These are phyloP conservation scores for Nicotiana paniculata DNA, from an alignment of 257 asterid species.

Conservation along the genomic window DNA sequence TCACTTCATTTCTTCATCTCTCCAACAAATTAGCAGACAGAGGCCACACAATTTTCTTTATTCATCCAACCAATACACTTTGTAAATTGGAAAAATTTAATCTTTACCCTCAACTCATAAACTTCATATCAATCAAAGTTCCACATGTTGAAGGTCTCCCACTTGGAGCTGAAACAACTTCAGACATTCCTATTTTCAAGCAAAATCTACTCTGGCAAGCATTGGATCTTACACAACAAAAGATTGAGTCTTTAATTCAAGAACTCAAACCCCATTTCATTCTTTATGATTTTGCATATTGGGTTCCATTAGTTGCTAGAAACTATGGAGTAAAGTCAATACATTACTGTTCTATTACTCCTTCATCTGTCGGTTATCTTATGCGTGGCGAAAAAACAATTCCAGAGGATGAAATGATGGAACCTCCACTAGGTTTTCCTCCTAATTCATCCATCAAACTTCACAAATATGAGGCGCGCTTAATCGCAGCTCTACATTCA, in stretches of 20 bases:
- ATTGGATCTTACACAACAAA: constrained; percentile 31
- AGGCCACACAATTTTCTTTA: constrained; percentile 39
- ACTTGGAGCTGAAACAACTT: constrained; percentile 33
- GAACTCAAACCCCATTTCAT: constrained; percentile 13
- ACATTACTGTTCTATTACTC: constrained; percentile 28
- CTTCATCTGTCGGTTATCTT: constrained; percentile 28
- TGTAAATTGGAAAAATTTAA: constrained; percentile 28
- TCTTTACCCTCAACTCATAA: constrained; percentile 25
- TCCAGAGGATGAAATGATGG: constrained; percentile 15
- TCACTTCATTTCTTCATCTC: constrained; percentile 44
- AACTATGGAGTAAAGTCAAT: constrained; percentile 22
- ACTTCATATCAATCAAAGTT: constrained; percentile 27
- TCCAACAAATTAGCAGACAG: constrained; percentile 47
- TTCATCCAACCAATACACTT: constrained; percentile 34
- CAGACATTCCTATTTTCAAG: constrained; percentile 40
- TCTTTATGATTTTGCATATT: constrained; percentile 18
- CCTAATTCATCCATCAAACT: constrained; percentile 22
- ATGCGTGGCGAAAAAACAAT: constrained; percentile 13
- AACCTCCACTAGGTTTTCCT: constrained; percentile 37
- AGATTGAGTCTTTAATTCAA: constrained; percentile 3
- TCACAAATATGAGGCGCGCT: constrained; percentile 34
- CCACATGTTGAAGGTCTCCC: constrained; percentile 43
- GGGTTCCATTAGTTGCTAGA: constrained; percentile 22
- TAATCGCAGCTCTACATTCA: constrained; percentile 3
- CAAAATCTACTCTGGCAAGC: constrained; percentile 33